Evolutionary conservation across 176 grass and related monocot species (phyloP), one percentile per base, ranked within the genome.

Genomic region (Cenchrus fungigraminus): DNA sequence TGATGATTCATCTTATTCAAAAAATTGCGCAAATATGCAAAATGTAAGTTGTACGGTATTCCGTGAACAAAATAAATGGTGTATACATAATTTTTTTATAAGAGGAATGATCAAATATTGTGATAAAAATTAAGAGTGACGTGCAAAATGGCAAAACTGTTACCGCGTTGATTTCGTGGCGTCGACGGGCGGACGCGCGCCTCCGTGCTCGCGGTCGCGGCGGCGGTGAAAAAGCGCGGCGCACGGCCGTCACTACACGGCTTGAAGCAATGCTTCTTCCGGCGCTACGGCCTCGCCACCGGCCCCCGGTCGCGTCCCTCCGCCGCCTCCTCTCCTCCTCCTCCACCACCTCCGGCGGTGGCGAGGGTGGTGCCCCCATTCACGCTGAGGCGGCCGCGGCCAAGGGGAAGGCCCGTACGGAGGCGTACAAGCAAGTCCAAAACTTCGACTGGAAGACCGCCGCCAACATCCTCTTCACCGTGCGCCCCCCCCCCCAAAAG

Each of bases 391-490:
- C 71, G 45, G 50, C 22, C 25, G 25, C n/a, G 45, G 79, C 65
- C 16, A 71, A 79, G 45, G 83, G 51, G 17, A 82, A 55, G 81
- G 87, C 31, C 16, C 68, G 65, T 40, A 75, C 13, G 3, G 71
- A 84, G 37, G 82, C 53, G 87, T 91, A 91, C 82, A 88, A 73
- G 52, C 69, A 87, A 52, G 60, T 94, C 32, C 61, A 77, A 17
- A 82, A 88, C 57, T 83, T 94, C 46, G 84, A 91, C n/a, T 89
- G 88, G 72, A 85, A 82, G 81, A 87, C 68, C 37, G 92, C 92
- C 2, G 71, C 73, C 46, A 84, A 94, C 59, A 94, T 94, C 71
- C 53, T 94, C 44, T 84, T 78, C 59, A 91, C 71, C 32, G 49
- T 86, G 4, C 86, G 89, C 29, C 87, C 92, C 71, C n/a, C n/a